A percentile compares a stretch with the other conserved stretches of the same genome.
phyloP scores from a whole-genome alignment of 805 yeast species.

The Phaffomyces antillensis region DNA sequence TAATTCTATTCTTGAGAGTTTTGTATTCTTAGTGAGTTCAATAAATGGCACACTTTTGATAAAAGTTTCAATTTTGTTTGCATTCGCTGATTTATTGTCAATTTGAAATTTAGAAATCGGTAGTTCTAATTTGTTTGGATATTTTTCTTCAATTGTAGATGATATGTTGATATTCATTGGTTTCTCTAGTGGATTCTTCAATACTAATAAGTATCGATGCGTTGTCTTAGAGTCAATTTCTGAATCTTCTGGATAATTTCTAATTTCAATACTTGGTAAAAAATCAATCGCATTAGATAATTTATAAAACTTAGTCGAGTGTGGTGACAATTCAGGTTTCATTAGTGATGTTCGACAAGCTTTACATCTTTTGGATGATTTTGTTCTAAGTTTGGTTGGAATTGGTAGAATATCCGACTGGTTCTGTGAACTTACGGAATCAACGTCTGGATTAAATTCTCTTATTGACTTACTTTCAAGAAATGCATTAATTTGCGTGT shows the following conservation, averaged over 20 bases:
- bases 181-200: slow-evolving; percentile 15
- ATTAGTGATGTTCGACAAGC: slow-evolving; percentile 21
- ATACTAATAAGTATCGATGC: slow-evolving; percentile 4
- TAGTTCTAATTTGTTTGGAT: slow-evolving; percentile 5
- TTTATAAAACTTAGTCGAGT: slow-evolving; percentile 22
- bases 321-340: slow-evolving; percentile 22
- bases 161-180: slow-evolving; percentile 12
- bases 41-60: slow-evolving; percentile 25
- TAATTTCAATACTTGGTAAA: slow-evolving; percentile 14
- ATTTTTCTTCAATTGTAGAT: not conserved
- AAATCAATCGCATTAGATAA: slow-evolving; percentile 21
- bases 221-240: not conserved
- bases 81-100: slow-evolving; percentile 12
- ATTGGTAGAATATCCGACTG: slow-evolving; percentile 7
- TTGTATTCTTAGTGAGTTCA: slow-evolving; percentile 21
- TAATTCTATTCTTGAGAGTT: slow-evolving; percentile 25
- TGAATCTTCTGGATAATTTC: slow-evolving; percentile 1
- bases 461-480: slow-evolving; percentile 9
- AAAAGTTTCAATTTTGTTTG: slow-evolving; percentile 14
- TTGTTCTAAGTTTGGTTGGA: slow-evolving; percentile 15
- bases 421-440: not conserved
- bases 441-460: slow-evolving; percentile 2
- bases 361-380: slow-evolving; percentile 22
- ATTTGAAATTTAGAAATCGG: slow-evolving; percentile 17
- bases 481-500: slow-evolving; percentile 11